Percentiles rank a stretch among this genome's conserved stretches.
Conservation (phyloP, 2,329 filamentous ascomycete species). For the Hymenotorrendiella dingleyae region DNA sequence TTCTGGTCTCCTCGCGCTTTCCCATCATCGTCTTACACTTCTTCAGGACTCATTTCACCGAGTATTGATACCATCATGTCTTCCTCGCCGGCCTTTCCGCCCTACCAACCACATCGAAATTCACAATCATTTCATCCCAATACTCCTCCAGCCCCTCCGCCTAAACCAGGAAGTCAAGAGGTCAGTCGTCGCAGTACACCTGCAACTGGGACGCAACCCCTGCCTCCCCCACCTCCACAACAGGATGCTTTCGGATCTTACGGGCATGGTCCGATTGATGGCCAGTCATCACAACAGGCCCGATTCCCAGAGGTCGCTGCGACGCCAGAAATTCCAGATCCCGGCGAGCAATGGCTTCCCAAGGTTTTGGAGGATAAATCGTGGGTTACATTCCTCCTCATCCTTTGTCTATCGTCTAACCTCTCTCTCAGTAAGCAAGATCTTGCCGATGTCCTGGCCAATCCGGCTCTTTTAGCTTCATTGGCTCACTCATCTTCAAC, state of each 20-base stretch:
- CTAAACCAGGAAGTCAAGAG: conserved; percentile 66
- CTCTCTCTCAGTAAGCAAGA: conserved; percentile 61
- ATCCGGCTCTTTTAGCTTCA: conserved; percentile 63
- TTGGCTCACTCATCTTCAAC: conserved; percentile 62
- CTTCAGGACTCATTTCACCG: no score
- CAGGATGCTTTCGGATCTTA: conserved; percentile 18
- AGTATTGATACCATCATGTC: conserved; percentile 18
- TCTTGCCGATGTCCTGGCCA: conserved; percentile 62
- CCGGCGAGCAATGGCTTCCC: conserved; percentile 73
- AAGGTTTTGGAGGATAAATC: conserved; percentile 72
- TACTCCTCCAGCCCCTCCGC: conserved; percentile 62
- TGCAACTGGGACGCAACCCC: conserved; percentile 35
- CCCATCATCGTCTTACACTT: no score
- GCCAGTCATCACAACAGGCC: conserved; percentile 17
- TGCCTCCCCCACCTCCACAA: conserved; percentile 23
- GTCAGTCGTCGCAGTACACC: conserved; percentile 62
- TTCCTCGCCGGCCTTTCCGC: conserved; percentile 22
- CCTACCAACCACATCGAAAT: conserved; percentile 23
- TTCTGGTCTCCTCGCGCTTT: no score
- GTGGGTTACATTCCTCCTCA: conserved; percentile 43
- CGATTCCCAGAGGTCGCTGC: conserved; percentile 21
- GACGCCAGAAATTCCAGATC: conserved; percentile 44
- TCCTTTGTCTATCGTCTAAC: conserved; percentile 11
- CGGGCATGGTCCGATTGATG: conserved; percentile 12
- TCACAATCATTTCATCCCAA: conserved; percentile 39